phyloP scores from a whole-genome alignment of 2,329 filamentous ascomycete genomes.

The Fusarium sp. region DNA sequence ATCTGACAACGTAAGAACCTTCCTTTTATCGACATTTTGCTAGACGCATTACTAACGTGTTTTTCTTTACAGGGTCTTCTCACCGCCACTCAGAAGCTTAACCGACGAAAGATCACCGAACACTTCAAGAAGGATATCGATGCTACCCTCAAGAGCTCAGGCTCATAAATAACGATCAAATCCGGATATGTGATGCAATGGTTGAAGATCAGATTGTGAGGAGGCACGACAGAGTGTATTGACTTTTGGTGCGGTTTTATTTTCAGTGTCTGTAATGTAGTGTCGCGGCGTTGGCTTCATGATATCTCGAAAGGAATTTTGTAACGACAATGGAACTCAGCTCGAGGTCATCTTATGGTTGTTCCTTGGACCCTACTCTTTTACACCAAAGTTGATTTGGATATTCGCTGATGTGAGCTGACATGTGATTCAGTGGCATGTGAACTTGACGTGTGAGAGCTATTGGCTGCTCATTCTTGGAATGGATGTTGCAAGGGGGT shows the following conservation, averaged over 20 bases:
- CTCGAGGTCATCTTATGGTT: slow-evolving; percentile 20
- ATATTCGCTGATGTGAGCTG: background rate
- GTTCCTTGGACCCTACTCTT: slow-evolving; percentile 10
- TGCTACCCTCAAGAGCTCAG: slow-evolving; percentile 51
- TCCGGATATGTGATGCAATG: slow-evolving; percentile 7
- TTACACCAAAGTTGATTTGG: background rate
- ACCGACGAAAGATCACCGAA: slow-evolving; percentile 63
- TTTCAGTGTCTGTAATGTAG: slow-evolving; percentile 42
- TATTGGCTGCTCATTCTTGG: background rate
- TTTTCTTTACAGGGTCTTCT: slow-evolving; percentile 61
- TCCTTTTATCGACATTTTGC: background rate
- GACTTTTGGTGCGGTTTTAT: slow-evolving; percentile 21
- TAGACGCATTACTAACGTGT: slow-evolving; percentile 33
- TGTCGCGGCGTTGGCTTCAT: slow-evolving; percentile 43
- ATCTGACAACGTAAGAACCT: slow-evolving; percentile 78
- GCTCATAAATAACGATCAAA: slow-evolving; percentile 26
- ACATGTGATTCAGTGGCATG: slow-evolving; percentile 5
- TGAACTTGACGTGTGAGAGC: background rate
- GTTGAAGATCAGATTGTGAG: slow-evolving; percentile 9
- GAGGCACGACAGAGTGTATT: slow-evolving; percentile 4
- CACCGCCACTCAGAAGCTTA: slow-evolving; percentile 71
- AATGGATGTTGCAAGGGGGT: background rate
- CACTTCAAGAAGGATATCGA: slow-evolving; percentile 64
- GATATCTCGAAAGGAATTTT: slow-evolving; percentile 36
- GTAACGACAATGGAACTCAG: slow-evolving; percentile 21